These are phyloP conservation scores for Russula ochroleuca DNA, from an alignment of 768 basidiomycete species.

Conservation along the genomic window DNA sequence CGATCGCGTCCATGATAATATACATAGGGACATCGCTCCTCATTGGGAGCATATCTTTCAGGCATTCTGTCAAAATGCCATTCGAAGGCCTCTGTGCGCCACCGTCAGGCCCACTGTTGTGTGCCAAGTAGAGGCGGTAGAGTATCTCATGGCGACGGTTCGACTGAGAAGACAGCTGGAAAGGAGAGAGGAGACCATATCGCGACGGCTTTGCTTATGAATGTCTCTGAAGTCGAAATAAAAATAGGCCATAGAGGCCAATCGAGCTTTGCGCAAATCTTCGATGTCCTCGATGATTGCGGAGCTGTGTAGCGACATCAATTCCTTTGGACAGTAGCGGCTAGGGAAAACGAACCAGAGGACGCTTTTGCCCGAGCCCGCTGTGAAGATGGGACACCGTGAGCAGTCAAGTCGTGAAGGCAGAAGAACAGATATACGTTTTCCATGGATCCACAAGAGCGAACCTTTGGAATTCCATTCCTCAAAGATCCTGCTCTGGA, in stretches of 20 bases:
- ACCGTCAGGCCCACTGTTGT: too few species aligned
- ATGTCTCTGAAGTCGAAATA: background rate
- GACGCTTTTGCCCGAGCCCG: slow-evolving; percentile 5
- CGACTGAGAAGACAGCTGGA: background rate
- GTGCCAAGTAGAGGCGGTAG: background rate
- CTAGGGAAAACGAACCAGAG: background rate
- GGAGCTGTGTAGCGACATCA: background rate
- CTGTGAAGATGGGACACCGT: background rate
- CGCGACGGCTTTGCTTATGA: background rate
- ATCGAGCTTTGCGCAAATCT: background rate
- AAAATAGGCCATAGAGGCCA: background rate
- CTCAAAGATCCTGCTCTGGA: background rate
- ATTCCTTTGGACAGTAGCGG: background rate
- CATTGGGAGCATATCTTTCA: slow-evolving; percentile 1
- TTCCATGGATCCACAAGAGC: slow-evolving; percentile 7
- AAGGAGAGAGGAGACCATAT: background rate
- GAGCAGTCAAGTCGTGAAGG: background rate
- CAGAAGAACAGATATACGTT: background rate
- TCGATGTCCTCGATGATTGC: background rate
- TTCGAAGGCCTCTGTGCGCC: background rate
- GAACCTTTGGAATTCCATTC: background rate
- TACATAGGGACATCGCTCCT: background rate
- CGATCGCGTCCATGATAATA: slow-evolving; percentile 5
- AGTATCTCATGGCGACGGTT: background rate
- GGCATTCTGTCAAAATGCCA: background rate